Evolutionary conservation across 345 rosid genomes (phyloP), one percentile per base, ranked within the genome.

Genomic region (Eucalyptus sp.): DNA sequence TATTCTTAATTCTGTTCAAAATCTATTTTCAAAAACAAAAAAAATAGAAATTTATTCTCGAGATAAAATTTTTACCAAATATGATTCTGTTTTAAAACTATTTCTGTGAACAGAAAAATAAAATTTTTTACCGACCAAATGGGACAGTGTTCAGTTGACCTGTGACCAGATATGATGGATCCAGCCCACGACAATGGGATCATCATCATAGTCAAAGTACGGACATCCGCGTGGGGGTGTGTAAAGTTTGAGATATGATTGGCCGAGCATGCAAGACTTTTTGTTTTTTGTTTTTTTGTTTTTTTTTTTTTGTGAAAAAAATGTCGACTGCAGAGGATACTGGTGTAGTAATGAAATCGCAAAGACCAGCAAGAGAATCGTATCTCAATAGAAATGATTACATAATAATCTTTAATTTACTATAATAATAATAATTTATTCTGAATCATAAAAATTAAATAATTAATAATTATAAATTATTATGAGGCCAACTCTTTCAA

Each of bases 1-100:
- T 14, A 7, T 51, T 51, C 12, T 49, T 49, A 5, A 49, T 49
- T 49, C 0, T 7, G 8, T 51, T 51, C 1, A 4, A 51, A 51
- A 51, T 52, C 2, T 18, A 52, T 4, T 52, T 52, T 0, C 4
- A 1, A 3, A 52, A 52, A 52, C 0, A 17, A 3, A 52, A 52
- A 51, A 52, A 3, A 7, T 0, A 52, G 0, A 52, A 52, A 51
- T 17, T 52, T 52, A 0, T 52, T 52, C 0, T 1, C 0, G 1
- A 0, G 0, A 52, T 17, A 52, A 52, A 52, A 7, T 0, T 52
- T 52, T 52, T 52, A 52, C 0, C 5, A 13, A 50, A 50, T 5
- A 50, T 0, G 15, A 50, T 50, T 50, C 2, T 5, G 2, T 52
- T 52, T 18, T 0, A 52, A 52, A 52, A 52, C 1, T 52, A 18